A percentile compares a stretch with the other conserved stretches of the same genome.
Conservation (phyloP, 192 early-diverging fungal species). For the Coemansia sp. region DNA sequence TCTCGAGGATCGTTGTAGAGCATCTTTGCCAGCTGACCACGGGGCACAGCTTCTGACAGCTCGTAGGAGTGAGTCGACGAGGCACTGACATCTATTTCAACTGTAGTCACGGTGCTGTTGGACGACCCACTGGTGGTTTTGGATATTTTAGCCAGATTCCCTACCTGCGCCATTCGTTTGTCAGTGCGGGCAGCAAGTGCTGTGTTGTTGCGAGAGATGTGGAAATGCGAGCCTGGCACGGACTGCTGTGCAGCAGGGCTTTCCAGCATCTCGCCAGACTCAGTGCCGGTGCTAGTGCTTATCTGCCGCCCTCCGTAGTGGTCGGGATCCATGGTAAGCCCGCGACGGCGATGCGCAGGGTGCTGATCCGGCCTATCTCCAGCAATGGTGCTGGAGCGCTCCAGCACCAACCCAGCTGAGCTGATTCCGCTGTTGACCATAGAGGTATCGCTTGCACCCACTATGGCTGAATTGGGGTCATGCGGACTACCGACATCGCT, state of each 20-base stretch:
- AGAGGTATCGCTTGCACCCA: background rate
- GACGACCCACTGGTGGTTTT: constrained; percentile 32
- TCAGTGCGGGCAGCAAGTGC: constrained; percentile 14
- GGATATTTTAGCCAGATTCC: constrained; percentile 6
- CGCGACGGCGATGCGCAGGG: constrained; percentile 27
- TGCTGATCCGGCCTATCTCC: constrained; percentile 1
- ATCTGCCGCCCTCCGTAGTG: constrained; percentile 9
- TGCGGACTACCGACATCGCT: background rate
- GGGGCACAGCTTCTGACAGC: background rate
- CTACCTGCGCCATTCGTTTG: background rate
- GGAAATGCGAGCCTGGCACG: constrained; percentile 27
- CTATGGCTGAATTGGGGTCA: background rate
- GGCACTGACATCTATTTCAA: constrained; percentile 26
- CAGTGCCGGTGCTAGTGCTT: constrained; percentile 4
- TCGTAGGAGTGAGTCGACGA: constrained; percentile 11
- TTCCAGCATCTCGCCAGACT: background rate
- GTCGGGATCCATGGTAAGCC: constrained; percentile 42
- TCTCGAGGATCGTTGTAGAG: constrained; percentile 24
- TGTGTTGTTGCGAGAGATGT: constrained; percentile 25
- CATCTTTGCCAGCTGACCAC: constrained; percentile 42
- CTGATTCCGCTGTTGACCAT: constrained; percentile 9
- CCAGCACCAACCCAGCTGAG: constrained; percentile 34
- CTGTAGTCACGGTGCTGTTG: constrained; percentile 20
- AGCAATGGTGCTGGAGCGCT: constrained; percentile 10
- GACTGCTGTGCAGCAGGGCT: constrained; percentile 5